Evolutionary conservation across 1,139 yeast species (phyloP), one percentile per base, ranked within the genome.

Genomic region (Yamadazyma mexicana): DNA sequence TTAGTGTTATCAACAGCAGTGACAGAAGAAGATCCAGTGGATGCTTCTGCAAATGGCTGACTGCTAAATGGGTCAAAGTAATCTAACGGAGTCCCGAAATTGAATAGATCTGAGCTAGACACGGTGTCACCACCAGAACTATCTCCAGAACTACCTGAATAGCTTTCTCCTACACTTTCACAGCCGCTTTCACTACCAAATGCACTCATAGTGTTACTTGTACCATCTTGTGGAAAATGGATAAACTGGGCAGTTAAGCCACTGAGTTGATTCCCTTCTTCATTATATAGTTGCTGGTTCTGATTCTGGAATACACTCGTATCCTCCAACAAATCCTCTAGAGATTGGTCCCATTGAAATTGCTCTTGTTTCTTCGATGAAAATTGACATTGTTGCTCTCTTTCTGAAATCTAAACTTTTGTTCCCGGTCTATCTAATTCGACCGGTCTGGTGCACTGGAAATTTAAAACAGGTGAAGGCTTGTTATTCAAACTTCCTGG

Each of bases 361-460:
- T 12, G 9, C 14, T 5, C n/a, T n/a, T n/a, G 10, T 16, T 7
- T 7, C 20, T 15, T 12, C 17, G 16, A 34, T 18, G 33, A 24
- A 14, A 12, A 32, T 18, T 39, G 33, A 35, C 42, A 39, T 39
- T 35, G 14, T 38, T 37, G 24, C 14, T 37, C 33, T 30, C 35
- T 25, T 24, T 33, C 29, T 24, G 23, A 28, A 22, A 18, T 26
- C 25, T 34, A 27, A 22, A n/a, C 27, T 28, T 9, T 28, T 3
- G n/a, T 4, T 7, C 32, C 34, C 41, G 41, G 41, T 18, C 18
- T 16, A 5, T 5, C 15, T 16, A n/a, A 12, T 27, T 5, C 20
- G 12, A 35, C 40, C 42, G 42, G 31, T 34, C 9, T 17, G n/a
- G 17, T 16, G 11, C n/a, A 7, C 2, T 30, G 22, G 27, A 33